Evolutionary conservation across 768 basidiomycete species (phyloP), one percentile per base, ranked within the genome.

Genomic region (Termitomyces sp.): DNA sequence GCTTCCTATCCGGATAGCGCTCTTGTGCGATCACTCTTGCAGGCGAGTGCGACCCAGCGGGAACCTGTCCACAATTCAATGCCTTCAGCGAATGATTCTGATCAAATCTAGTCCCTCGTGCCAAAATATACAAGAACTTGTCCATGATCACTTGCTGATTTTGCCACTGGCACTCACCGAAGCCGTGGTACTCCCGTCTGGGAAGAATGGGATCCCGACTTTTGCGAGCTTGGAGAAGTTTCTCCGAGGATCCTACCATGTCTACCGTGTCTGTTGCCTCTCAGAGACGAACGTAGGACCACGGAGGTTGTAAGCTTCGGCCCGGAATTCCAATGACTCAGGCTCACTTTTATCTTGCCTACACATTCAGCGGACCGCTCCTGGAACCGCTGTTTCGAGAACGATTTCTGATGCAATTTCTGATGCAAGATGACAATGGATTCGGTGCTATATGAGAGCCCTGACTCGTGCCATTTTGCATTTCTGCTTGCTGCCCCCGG

Each of bases 341-440:
- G n/a, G 20, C 32, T 34, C 31, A 25, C 49, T 32, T 34, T 57
- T 15, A 25, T 25, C 40, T 40, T 15, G 10, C 32, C 46, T 32
- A 20, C 5, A 46, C n/a, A 46, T 45, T 36, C n/a, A 34, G 29
- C 31, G 11, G 38, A 36, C 56, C 48, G 54, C 34, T 50, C 55
- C 38, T 61, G 56, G 46, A 25, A 32, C 54, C 60, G 38, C 48
- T 56, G 38, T 17, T 51, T 57, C 56, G 60, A 34, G 14, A 57
- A 52, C 31, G 47, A 38, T 46, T 50, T 61, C 56, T 61, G 60
- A 61, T 61, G 60, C 43, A 29, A 38, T 46, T 50, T 61, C 56
- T 61, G 25, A 25, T 25, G 25, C 25, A 25, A 25, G 25, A 25
- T 25, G 25, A 25, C 25, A 25, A 25, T 25, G 42, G 20, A 51